These are phyloP conservation scores for Fusarium coicis DNA, from an alignment of 2,329 filamentous ascomycete species.

Conservation along the genomic window DNA sequence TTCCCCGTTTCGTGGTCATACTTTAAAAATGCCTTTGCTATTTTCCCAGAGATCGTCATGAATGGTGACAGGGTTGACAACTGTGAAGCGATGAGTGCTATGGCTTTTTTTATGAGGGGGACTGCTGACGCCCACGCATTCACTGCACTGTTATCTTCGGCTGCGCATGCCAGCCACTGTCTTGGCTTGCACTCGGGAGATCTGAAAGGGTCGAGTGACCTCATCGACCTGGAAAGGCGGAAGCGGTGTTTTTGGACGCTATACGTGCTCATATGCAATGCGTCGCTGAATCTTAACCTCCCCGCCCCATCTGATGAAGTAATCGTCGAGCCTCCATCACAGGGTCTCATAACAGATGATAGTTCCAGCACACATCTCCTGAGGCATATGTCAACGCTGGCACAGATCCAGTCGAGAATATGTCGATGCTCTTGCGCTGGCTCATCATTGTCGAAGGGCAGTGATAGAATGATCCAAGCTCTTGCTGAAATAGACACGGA, in stretches of 20 bases:
- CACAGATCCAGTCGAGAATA: background rate
- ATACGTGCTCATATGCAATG: background rate
- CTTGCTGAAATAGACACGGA: background rate
- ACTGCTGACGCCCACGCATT: background rate
- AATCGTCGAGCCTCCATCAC: background rate
- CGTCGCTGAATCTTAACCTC: background rate
- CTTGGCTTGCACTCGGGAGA: background rate
- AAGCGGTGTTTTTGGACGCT: background rate
- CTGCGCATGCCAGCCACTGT: background rate
- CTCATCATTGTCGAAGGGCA: rapidly evolving
- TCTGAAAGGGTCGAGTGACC: rapidly evolving
- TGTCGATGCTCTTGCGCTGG: rapidly evolving
- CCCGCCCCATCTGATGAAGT: background rate
- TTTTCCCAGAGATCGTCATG: background rate
- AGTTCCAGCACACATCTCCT: too few species aligned
- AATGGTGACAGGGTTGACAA: background rate
- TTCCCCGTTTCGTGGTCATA: background rate
- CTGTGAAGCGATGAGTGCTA: background rate
- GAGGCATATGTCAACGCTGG: background rate
- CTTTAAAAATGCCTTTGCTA: background rate
- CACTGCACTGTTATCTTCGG: background rate
- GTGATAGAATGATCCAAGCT: background rate
- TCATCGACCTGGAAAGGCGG: background rate
- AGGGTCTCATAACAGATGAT: rapidly evolving
- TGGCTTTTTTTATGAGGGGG: background rate